Evolutionary conservation across 164 flowering plant species (phyloP), one percentile per base, ranked within the genome.

Genomic region (Liquidambar formosana): DNA sequence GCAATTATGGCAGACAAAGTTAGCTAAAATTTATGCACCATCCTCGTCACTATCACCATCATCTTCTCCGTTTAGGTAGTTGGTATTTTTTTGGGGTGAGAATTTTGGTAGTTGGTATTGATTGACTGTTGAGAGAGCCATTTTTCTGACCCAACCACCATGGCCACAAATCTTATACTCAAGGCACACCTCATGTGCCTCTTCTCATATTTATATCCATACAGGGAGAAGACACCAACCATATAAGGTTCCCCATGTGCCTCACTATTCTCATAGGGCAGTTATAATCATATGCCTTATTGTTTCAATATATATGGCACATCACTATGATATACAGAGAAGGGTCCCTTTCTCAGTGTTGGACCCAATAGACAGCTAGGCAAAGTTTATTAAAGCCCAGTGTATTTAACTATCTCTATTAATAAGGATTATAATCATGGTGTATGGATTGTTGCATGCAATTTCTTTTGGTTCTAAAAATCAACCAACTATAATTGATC

Each of bases 321-420:
- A 16, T n/a, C 41, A 33, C 41, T 33, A 46, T 21, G 16, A 8
- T 54, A 25, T 26, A 38, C 47, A 23, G 41, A 19, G 1, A 21
- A 18, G 15, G 63, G n/a, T 14, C 48, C 48, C 65, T 21, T 46
- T n/a, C 9, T 19, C 48, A 46, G 6, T 27, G 46, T 54, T 70
- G 61, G 73, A 61, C 27, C 66, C 61, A 60, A 60, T 9, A 9
- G 66, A 70, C 73, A 69, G 65, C 9, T 60, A 12, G 44, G 48
- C 3, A 28, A 49, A 61, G 43, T 38, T 65, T 65, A 64, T 57
- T 21, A 15, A 62, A 70, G 22, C 53, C 23, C 61, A 41, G 51
- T n/a, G n/a, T n/a, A n/a, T n/a, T 57, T 26, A 67, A 45, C 18
- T 22, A 21, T 22, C 1, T 22, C 26, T 21, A 19, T 33, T 54